Percentiles rank a stretch among this genome's conserved stretches.
Evolutionary conservation across 2,329 filamentous ascomycete genomes (phyloP).

Genomic region (Penicillium sp.): DNA sequence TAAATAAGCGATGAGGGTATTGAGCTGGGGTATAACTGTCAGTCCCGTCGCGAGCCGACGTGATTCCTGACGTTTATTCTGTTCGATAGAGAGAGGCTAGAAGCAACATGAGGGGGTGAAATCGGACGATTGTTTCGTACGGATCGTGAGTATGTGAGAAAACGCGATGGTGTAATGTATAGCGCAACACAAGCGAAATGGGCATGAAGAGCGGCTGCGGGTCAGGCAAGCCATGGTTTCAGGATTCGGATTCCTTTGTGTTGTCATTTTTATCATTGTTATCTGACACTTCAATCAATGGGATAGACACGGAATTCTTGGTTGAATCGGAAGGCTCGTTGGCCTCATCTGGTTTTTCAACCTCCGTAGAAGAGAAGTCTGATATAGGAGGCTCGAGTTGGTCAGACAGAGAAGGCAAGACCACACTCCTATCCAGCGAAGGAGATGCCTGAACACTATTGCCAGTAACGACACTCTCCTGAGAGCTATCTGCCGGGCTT

Average conservation of each 20-base stretch:
- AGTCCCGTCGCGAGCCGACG: background rate
- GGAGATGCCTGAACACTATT: conserved; percentile 9
- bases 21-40: background rate
- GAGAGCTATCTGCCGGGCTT: conserved; percentile 27
- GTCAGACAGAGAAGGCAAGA: background rate
- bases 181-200: background rate
- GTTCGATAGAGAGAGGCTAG: background rate
- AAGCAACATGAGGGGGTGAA: background rate
- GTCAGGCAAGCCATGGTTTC: background rate
- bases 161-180: background rate
- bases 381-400: background rate
- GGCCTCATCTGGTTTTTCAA: background rate
- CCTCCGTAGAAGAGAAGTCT: background rate
- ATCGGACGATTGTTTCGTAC: background rate
- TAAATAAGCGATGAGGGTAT: background rate
- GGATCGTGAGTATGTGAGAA: conserved; percentile 1
- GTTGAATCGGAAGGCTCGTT: background rate
- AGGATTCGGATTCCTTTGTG: background rate
- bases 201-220: background rate
- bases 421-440: background rate
- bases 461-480: conserved; percentile 22
- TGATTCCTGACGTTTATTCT: background rate
- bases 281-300: conserved; percentile 26
- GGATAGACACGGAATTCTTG: conserved; percentile 15
- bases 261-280: conserved; percentile 11